Conservation (phyloP, 495 filamentous ascomycete species). For the Xanthoparmelia taractica region DNA sequence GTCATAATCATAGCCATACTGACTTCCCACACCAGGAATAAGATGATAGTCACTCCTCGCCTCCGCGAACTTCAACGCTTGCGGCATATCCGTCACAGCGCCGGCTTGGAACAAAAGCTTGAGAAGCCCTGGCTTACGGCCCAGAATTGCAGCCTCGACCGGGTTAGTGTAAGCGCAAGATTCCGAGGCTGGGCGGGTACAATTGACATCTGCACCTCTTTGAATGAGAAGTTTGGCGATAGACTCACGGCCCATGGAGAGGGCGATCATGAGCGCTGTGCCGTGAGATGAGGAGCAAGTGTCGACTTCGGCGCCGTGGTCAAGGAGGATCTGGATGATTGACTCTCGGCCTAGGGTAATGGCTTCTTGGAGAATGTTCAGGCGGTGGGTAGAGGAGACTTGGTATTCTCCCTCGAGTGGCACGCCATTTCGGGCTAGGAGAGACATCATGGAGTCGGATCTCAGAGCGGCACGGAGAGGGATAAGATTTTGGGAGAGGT, state of each 20-base stretch:
- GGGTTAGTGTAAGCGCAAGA: neutral
- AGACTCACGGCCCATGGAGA: neutral
- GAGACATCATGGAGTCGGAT: constrained; percentile 11
- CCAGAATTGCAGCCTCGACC: constrained; percentile 1
- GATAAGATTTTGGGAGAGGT: constrained; percentile 4
- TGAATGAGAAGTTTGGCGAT: neutral
- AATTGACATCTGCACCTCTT: constrained; percentile 2
- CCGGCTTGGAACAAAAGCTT: neutral
- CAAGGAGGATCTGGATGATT: neutral
- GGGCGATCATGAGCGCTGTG: constrained; percentile 10
- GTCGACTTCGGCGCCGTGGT: constrained; percentile 1
- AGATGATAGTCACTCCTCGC: neutral
- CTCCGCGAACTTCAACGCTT: constrained; percentile 2
- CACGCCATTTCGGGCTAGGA: constrained; percentile 2
- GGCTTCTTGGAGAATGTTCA: constrained; percentile 10
- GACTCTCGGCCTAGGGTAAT: neutral
- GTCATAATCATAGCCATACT: constrained; percentile 1
- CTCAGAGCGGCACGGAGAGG: constrained; percentile 4
- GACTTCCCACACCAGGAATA: neutral
- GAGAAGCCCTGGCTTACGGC: neutral
- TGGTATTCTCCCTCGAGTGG: constrained; percentile 2
- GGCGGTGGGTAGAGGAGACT: neutral
- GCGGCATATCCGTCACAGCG: neutral
- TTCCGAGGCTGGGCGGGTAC: neutral
- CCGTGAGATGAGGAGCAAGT: constrained; percentile 6